Base-by-base conservation (phyloP, 2,329 filamentous ascomycete genomes). In the Fusarium succisae region DNA sequence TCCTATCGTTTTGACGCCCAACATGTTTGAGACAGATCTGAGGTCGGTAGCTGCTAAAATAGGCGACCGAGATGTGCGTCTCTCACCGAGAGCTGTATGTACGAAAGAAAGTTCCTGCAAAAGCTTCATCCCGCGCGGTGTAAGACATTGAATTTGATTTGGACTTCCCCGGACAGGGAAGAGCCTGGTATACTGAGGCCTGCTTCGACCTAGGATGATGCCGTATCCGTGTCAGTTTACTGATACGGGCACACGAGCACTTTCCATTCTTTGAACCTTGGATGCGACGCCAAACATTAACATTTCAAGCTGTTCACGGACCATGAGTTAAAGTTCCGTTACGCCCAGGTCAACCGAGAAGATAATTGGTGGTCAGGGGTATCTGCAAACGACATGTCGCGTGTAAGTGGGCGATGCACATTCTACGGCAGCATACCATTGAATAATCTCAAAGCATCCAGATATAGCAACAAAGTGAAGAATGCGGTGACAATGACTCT, bases 161-260 rank as follows among this genome's bases (percentile, higher is more conserved):
- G 18, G 17, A 37, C 41, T 61, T 48, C 63, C 59, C 63, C 63
- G 55, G 55, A 22, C 68, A 63, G 45, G 58, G 51, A 62, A 67
- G 39, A 26, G 53, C 18, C 47, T 67, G 44, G 24, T 39, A 47
- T 17, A 38, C 35, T 64, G 68, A 58, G 60, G 64, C 59, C 51
- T 69, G 60, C 28, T 47, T 5, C 55, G 18, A 55, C 11, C 53
- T 28, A 32, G 60, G 56, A 30, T 32, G 9, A 50, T 35, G 38
- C 51, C 26, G 45, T 61, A 41, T 43, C 41, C 39, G 48, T 61
- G 47, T 63, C 48, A 70, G 28, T 67, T 26, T 43, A 26, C 53
- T 56, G 66, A 62, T 63, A 59, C 37, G 30, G 64, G 66, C 45
- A 69, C 72, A 70, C 74, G 67, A 75, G 70, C 67, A 66, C 62